A percentile compares a stretch with the other conserved stretches of the same genome.
Evolutionary conservation across 202 grass and related monocot species (phyloP).

Genomic region (Dendrocalamus latiflorus): DNA sequence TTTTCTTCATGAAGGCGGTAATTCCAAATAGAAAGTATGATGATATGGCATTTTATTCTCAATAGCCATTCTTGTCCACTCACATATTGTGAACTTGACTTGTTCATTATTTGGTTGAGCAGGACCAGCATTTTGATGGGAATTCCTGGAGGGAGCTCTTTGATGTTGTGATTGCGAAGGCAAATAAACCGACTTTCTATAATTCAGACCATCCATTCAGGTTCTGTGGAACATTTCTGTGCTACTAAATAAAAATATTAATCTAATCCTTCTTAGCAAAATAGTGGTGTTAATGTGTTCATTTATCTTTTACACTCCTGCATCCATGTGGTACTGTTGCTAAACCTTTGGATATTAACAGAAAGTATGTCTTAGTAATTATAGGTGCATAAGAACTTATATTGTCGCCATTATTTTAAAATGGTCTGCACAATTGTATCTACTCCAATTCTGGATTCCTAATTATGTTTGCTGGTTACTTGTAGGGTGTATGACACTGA

Average conservation of each 20-base stretch:
- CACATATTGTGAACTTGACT: too few species aligned
- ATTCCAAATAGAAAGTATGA: neutral
- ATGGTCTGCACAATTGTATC: neutral
- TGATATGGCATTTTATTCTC: neutral
- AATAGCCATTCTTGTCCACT: neutral
- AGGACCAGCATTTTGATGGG: constrained; percentile 65
- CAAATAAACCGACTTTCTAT: constrained; percentile 92
- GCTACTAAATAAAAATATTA: neutral
- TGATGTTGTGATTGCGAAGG: constrained; percentile 95
- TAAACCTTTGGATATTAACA: neutral
- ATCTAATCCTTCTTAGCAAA: neutral
- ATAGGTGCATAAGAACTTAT: neutral
- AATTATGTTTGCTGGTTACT: constrained; percentile 21
- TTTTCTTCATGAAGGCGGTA: too few species aligned
- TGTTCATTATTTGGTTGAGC: constrained; percentile 16
- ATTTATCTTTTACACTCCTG: neutral
- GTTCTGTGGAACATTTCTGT: constrained; percentile 32
- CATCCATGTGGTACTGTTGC: neutral
- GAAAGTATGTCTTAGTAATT: neutral
- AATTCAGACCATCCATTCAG: constrained; percentile 88
- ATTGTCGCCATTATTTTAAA: neutral
- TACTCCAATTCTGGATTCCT: constrained; percentile 2
- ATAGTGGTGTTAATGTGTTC: neutral
- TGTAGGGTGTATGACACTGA: constrained; percentile 86
- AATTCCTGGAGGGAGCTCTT: constrained; percentile 96